A percentile compares a stretch with the other conserved stretches of the same genome.
Evolutionary conservation across 768 basidiomycete species (phyloP).

Genomic region (Plicaturopsis crispa): DNA sequence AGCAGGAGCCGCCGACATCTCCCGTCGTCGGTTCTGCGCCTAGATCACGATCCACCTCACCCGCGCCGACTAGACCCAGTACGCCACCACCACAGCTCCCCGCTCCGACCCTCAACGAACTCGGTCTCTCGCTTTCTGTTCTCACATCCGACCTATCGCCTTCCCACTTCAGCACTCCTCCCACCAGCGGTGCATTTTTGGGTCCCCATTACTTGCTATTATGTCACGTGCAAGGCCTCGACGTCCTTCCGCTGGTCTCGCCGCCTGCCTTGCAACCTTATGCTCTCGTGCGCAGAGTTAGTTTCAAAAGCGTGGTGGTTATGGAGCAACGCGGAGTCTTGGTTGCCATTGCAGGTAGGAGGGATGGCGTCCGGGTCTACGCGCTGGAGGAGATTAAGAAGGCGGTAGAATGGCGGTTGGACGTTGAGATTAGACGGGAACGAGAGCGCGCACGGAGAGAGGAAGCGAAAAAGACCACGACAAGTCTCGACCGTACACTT

Average conservation of each 20-base stretch:
- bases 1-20: constrained; percentile 12
- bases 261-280: constrained; percentile 75
- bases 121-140: constrained; percentile 65
- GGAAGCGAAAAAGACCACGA: constrained; percentile 45
- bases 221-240: constrained; percentile 80
- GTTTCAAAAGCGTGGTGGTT: constrained; percentile 82
- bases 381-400: constrained; percentile 82
- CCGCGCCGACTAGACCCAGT: constrained; percentile 39
- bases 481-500: constrained; percentile 24
- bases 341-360: constrained; percentile 82
- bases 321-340: constrained; percentile 90
- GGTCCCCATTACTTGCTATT: constrained; percentile 76
- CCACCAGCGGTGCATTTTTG: constrained; percentile 72
- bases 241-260: constrained; percentile 72
- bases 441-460: constrained; percentile 65
- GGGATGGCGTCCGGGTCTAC: constrained; percentile 84
- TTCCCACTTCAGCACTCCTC: constrained; percentile 72
- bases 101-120: constrained; percentile 63
- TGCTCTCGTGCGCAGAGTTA: constrained; percentile 72
- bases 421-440: constrained; percentile 70
- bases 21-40: constrained; percentile 24
- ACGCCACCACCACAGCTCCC: constrained; percentile 71
- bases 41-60: constrained; percentile 48
- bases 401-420: constrained; percentile 83
- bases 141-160: constrained; percentile 65